These are phyloP conservation scores for Colletotrichum gloeosporioides DNA, from an alignment of 2,329 filamentous ascomycete genomes.

Conservation along the genomic window DNA sequence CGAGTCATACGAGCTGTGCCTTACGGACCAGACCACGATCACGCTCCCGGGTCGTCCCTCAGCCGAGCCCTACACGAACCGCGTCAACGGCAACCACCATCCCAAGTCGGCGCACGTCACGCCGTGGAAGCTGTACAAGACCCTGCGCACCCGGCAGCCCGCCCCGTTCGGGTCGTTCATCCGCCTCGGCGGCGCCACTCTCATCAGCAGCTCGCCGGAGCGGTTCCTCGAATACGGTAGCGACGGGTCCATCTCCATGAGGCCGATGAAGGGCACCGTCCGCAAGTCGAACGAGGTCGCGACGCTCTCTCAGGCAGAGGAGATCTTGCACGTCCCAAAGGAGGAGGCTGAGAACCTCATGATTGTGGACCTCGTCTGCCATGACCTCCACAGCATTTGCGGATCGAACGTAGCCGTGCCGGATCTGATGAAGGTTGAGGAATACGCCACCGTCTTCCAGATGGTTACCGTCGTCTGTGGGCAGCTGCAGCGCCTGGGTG, in stretches of 20 bases:
- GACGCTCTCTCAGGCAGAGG: slow-evolving; percentile 74
- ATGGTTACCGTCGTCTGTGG: slow-evolving; percentile 90
- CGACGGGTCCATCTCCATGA: slow-evolving; percentile 73
- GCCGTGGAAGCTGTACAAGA: slow-evolving; percentile 76
- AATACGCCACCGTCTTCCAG: slow-evolving; percentile 89
- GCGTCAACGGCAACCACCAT: slow-evolving; percentile 10
- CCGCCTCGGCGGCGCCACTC: slow-evolving; percentile 69
- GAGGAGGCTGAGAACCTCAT: slow-evolving; percentile 96
- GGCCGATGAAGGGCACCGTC: slow-evolving; percentile 97
- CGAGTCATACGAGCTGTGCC: slow-evolving; percentile 85
- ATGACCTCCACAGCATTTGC: slow-evolving; percentile 87
- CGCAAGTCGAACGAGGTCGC: slow-evolving; percentile 70
- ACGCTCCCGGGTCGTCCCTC: slow-evolving; percentile 35
- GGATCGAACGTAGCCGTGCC: slow-evolving; percentile 77
- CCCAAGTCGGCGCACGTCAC: slow-evolving; percentile 28
- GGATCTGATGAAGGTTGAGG: slow-evolving; percentile 84
- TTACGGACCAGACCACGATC: slow-evolving; percentile 78
- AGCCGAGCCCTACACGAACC: background rate
- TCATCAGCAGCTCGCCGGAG: slow-evolving; percentile 87
- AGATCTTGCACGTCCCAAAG: slow-evolving; percentile 79
- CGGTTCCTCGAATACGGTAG: slow-evolving; percentile 73
- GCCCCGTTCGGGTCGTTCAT: slow-evolving; percentile 88
- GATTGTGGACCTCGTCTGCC: slow-evolving; percentile 96
- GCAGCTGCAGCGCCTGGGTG: slow-evolving; percentile 45
- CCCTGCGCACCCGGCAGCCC: slow-evolving; percentile 74